Evolutionary conservation across 495 filamentous ascomycete genomes (phyloP).

Genomic region (Xylaria flabelliformis): DNA sequence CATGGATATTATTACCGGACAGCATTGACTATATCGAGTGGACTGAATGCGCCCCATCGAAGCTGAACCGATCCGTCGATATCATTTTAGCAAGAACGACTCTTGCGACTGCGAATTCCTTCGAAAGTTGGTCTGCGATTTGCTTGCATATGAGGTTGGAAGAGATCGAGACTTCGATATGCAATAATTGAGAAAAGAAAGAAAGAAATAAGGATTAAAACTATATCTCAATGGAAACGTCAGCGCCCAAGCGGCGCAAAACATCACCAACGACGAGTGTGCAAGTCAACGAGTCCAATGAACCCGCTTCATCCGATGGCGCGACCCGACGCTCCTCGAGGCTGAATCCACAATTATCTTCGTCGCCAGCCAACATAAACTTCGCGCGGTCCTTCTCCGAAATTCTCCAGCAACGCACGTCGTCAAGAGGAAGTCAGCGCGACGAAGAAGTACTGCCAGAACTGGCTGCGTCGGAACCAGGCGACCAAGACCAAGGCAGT

Average conservation of each 20-base stretch:
- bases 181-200: not conserved
- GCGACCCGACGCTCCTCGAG: conserved; percentile 29
- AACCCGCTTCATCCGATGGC: conserved; percentile 35
- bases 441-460: conserved; percentile 33
- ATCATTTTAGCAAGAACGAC: not conserved
- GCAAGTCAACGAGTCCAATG: conserved; percentile 27
- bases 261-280: conserved; percentile 54
- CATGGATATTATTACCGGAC: too few species aligned
- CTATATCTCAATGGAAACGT: conserved; percentile 54
- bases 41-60: not conserved
- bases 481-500: conserved; percentile 6
- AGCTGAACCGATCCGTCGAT: not conserved
- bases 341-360: conserved; percentile 61
- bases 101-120: not conserved
- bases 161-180: not conserved
- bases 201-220: not conserved
- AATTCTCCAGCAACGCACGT: conserved; percentile 55
- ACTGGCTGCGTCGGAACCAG: conserved; percentile 32
- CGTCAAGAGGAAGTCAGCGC: conserved; percentile 42
- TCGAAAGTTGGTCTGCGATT: not conserved
- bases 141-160: not conserved
- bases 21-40: too few species aligned
- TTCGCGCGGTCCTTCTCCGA: conserved; percentile 69
- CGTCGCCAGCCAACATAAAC: conserved; percentile 69
- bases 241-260: conserved; percentile 69